Conservation (phyloP, 163 green algal species). For the Scenedesmus sp. region DNA sequence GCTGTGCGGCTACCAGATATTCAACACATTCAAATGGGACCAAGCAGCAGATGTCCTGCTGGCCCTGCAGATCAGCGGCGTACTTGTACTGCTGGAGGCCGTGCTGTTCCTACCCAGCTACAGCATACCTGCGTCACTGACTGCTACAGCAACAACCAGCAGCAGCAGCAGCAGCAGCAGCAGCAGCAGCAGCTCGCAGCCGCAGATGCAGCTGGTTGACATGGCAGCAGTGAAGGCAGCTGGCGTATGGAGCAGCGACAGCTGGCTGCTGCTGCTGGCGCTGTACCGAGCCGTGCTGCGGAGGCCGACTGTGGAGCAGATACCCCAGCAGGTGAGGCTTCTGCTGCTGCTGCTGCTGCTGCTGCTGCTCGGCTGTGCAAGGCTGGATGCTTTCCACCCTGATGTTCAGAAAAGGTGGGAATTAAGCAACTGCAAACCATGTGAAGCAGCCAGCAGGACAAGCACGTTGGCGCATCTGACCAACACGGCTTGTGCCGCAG, state of each 20-base stretch:
- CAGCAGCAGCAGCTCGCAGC: background rate
- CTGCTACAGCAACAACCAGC: background rate
- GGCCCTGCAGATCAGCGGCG: background rate
- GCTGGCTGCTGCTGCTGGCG: constrained; percentile 28
- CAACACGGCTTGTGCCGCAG: too few species aligned
- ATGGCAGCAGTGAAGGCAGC: constrained; percentile 2
- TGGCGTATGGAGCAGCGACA: background rate
- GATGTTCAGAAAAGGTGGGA: too few species aligned
- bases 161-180: background rate
- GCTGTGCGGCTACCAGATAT: constrained; percentile 9
- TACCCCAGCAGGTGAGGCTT: constrained; percentile 13
- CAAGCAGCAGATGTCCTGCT: background rate
- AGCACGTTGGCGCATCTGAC: too few species aligned
- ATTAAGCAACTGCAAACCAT: too few species aligned
- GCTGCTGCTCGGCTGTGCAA: too few species aligned
- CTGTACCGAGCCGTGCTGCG: background rate
- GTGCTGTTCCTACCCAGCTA: constrained; percentile 36
- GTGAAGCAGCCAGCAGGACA: too few species aligned
- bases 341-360: background rate
- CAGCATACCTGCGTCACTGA: constrained; percentile 1
- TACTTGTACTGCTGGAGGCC: background rate
- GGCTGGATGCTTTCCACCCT: too few species aligned
- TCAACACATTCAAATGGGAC: constrained; percentile 24
- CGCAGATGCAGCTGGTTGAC: constrained; percentile 1
- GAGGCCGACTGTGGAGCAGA: background rate